These are phyloP conservation scores for Fusarium sp. DNA, from an alignment of 2,329 filamentous ascomycete species.

Conservation along the genomic window DNA sequence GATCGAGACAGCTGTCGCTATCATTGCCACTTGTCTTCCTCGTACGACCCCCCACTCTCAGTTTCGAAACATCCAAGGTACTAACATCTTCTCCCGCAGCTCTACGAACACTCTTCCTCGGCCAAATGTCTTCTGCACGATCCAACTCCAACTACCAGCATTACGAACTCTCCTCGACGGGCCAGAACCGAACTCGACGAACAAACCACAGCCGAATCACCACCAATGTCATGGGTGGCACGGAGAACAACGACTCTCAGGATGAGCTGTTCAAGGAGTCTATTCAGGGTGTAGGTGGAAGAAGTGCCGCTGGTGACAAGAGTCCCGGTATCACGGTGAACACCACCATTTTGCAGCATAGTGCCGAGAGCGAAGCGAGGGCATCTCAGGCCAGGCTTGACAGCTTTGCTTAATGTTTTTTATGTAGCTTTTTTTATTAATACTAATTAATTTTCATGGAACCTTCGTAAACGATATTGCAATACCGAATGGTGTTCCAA, in stretches of 20 bases:
- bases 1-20: slow-evolving; percentile 56
- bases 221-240: slow-evolving; percentile 44
- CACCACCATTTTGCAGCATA: slow-evolving; percentile 38
- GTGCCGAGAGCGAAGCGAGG: slow-evolving; percentile 9
- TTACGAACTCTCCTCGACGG: slow-evolving; percentile 42
- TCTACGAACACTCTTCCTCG: slow-evolving; percentile 39
- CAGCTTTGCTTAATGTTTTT: slow-evolving; percentile 11
- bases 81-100: slow-evolving; percentile 12
- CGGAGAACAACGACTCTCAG: slow-evolving; percentile 43
- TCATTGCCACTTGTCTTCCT: slow-evolving; percentile 57
- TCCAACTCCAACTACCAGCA: slow-evolving; percentile 40
- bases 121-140: slow-evolving; percentile 37
- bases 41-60: slow-evolving; percentile 26
- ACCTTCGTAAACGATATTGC: no score
- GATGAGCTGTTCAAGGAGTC: slow-evolving; percentile 42
- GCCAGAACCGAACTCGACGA: slow-evolving; percentile 35
- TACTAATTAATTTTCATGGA: slow-evolving; percentile 2
- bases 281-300: not conserved
- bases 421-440: not conserved
- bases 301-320: slow-evolving; percentile 16
- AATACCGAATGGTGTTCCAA: no score
- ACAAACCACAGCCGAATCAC: slow-evolving; percentile 40
- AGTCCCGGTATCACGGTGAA: slow-evolving; percentile 36
- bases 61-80: rapidly evolving
- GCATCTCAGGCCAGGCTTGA: slow-evolving; percentile 14